These are phyloP conservation scores for Xenosphaeropsis pyriputrescens DNA, from an alignment of 2,329 filamentous ascomycete genomes.

Conservation along the genomic window DNA sequence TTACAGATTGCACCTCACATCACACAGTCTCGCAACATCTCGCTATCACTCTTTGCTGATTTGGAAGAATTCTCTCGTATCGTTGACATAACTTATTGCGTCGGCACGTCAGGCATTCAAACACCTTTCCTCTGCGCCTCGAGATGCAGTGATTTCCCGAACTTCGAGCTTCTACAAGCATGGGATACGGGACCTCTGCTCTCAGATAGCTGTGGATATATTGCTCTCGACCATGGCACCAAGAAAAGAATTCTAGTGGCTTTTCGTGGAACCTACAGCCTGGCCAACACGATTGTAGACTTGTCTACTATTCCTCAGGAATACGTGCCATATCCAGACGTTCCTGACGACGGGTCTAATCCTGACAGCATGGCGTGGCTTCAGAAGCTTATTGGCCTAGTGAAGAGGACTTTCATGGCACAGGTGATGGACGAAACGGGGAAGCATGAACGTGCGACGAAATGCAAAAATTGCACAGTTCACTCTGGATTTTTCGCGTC, in stretches of 20 bases:
- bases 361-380: slow-evolving; percentile 11
- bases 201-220: slow-evolving; percentile 85
- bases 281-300: slow-evolving; percentile 83
- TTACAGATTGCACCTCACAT: slow-evolving; percentile 8
- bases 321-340: slow-evolving; percentile 69
- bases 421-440: background rate
- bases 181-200: slow-evolving; percentile 85
- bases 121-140: slow-evolving; percentile 77
- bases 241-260: slow-evolving; percentile 58
- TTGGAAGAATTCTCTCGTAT: slow-evolving; percentile 82
- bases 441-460: slow-evolving; percentile 20
- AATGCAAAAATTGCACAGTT: slow-evolving; percentile 78
- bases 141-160: slow-evolving; percentile 71
- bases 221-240: slow-evolving; percentile 62
- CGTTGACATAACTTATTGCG: slow-evolving; percentile 90
- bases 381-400: background rate
- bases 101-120: slow-evolving; percentile 68
- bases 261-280: slow-evolving; percentile 88
- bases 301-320: slow-evolving; percentile 78
- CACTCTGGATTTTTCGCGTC: slow-evolving; percentile 81
- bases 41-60: slow-evolving; percentile 54
- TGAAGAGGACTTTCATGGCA: background rate
- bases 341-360: slow-evolving; percentile 21
- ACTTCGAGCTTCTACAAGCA: slow-evolving; percentile 61
- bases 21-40: slow-evolving; percentile 24